These are phyloP conservation scores for Colletotrichum incanum DNA, from an alignment of 2,329 filamentous ascomycete genomes.

Conservation along the genomic window DNA sequence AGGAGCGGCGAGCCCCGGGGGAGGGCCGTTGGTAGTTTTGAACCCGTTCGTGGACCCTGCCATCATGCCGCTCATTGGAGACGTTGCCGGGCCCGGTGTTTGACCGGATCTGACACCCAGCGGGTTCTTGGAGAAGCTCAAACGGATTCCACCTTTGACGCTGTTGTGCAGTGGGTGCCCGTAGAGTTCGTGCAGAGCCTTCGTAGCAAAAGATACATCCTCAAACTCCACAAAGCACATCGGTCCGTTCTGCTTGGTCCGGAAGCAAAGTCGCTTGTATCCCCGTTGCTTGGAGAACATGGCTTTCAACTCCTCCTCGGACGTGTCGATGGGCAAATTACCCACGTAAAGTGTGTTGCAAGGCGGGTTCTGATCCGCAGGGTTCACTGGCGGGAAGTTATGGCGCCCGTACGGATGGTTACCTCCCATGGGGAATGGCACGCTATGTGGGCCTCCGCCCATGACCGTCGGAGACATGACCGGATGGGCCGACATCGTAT, in stretches of 20 bases:
- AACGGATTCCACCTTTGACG: slow-evolving; percentile 91
- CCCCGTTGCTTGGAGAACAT: slow-evolving; percentile 94
- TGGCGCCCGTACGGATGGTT: slow-evolving; percentile 55
- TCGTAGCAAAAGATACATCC: slow-evolving; percentile 91
- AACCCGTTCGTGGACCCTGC: slow-evolving; percentile 71
- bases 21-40: slow-evolving; percentile 80
- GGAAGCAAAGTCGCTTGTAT: slow-evolving; percentile 95
- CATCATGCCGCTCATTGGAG: slow-evolving; percentile 73
- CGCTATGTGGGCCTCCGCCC: slow-evolving; percentile 55
- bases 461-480: slow-evolving; percentile 73
- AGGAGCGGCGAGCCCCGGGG: slow-evolving; percentile 84
- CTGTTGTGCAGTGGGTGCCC: slow-evolving; percentile 91
- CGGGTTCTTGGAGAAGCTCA: slow-evolving; percentile 98
- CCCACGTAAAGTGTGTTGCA: slow-evolving; percentile 99
- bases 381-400: slow-evolving; percentile 89
- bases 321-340: slow-evolving; percentile 93
- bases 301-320: slow-evolving; percentile 94
- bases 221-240: slow-evolving; percentile 99
- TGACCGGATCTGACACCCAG: slow-evolving; percentile 90
- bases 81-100: slow-evolving; percentile 60
- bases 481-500: slow-evolving; percentile 56
- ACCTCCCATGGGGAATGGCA: slow-evolving; percentile 54
- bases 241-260: slow-evolving; percentile 93
- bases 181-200: slow-evolving; percentile 90
- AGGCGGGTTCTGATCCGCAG: slow-evolving; percentile 95